A percentile compares a stretch with the other conserved stretches of the same genome.
phyloP scores from a whole-genome alignment of 2,329 filamentous ascomycete species.

The Colletotrichum eleusines region DNA sequence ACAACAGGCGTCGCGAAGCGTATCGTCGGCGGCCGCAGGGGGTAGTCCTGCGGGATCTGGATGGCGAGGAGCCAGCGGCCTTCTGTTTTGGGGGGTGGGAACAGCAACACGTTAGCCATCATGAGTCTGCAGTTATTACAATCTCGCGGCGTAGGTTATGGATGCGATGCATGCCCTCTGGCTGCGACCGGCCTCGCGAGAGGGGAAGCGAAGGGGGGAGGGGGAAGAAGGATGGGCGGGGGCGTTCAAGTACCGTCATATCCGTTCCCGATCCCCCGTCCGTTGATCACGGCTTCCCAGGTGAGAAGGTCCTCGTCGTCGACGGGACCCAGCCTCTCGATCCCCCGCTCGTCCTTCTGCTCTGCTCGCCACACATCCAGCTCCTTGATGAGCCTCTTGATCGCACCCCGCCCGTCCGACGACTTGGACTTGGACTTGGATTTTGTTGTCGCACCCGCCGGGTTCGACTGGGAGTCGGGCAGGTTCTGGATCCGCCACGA shows the following conservation, averaged over 20 bases:
- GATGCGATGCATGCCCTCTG: neutral
- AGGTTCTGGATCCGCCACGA: constrained; percentile 42
- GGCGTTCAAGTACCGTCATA: constrained; percentile 63
- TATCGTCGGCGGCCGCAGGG: constrained; percentile 80
- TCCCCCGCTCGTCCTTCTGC: constrained; percentile 61
- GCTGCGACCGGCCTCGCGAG: neutral
- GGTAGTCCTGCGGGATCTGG: constrained; percentile 81
- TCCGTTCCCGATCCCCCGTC: constrained; percentile 65
- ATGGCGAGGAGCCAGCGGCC: constrained; percentile 90
- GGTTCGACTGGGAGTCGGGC: constrained; percentile 37
- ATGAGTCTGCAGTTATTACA: neutral
- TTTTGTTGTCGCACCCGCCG: constrained; percentile 37
- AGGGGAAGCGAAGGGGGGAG: neutral
- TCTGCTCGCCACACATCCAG: constrained; percentile 66
- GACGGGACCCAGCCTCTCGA: constrained; percentile 69
- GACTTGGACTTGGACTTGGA: constrained; percentile 43
- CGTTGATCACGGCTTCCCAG: constrained; percentile 72
- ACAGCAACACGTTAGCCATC: neutral
- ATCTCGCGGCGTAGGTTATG: neutral
- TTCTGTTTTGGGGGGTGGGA: constrained; percentile 50
- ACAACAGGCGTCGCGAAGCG: constrained; percentile 86
- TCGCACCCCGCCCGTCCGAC: constrained; percentile 57
- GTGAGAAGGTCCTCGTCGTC: constrained; percentile 66
- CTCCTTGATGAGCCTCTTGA: constrained; percentile 70
- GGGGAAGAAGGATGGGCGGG: neutral